phyloP scores from a whole-genome alignment of 2,329 filamentous ascomycete genomes.

The Aspergillus intermedius region DNA sequence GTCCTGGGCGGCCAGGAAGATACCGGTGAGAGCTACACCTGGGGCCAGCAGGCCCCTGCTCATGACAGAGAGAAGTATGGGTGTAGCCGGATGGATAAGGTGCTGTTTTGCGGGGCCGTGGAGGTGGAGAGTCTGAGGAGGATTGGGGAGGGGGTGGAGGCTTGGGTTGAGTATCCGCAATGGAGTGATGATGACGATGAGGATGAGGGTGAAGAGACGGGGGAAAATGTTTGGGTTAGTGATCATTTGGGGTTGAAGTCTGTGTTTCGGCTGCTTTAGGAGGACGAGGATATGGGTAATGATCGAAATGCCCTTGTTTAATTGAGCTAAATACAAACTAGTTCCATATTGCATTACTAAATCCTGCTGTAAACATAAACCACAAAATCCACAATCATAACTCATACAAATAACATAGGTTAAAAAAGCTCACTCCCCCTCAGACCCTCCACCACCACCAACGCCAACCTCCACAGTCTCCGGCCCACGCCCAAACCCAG shows the following conservation, averaged over 20 bases:
- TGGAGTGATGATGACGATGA: background rate
- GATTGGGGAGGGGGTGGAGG: conserved; percentile 44
- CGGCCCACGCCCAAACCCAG: background rate
- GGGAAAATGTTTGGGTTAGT: conserved; percentile 44
- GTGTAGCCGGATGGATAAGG: conserved; percentile 50
- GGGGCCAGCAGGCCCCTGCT: conserved; percentile 49
- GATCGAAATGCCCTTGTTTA: background rate
- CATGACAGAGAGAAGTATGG: conserved; percentile 41
- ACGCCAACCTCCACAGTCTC: background rate
- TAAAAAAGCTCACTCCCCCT: too few species aligned
- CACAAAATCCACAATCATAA: too few species aligned
- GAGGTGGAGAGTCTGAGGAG: conserved; percentile 35
- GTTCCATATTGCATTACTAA: too few species aligned
- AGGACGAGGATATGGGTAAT: background rate
- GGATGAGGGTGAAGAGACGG: conserved; percentile 23
- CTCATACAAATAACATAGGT: too few species aligned
- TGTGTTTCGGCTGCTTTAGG: conserved; percentile 8
- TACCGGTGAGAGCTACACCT: conserved; percentile 49
- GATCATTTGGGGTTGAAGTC: conserved; percentile 46
- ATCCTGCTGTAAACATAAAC: too few species aligned
- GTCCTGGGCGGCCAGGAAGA: conserved; percentile 47
- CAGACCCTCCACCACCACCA: background rate
- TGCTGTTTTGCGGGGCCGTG: conserved; percentile 40
- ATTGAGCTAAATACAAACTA: background rate
- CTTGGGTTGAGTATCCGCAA: conserved; percentile 25